phyloP scores from a whole-genome alignment of 345 rosid species.

The Aurinia saxatilis region DNA sequence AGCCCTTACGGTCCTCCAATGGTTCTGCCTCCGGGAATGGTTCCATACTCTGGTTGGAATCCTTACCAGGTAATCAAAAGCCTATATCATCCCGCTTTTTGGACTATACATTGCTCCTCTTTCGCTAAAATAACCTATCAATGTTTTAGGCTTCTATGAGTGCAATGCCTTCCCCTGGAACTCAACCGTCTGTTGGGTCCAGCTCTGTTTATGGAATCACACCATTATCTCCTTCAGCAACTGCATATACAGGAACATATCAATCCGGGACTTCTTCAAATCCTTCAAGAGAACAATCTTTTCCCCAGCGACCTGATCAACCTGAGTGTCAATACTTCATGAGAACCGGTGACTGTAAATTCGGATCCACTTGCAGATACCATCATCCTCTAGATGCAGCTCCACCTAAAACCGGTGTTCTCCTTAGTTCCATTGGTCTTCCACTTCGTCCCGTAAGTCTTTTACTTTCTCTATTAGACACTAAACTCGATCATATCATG shows the following conservation, averaged over 20 bases:
- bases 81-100: background rate
- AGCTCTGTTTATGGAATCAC: constrained; percentile 54
- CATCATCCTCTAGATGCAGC: constrained; percentile 76
- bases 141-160: constrained; percentile 47
- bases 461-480: background rate
- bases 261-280: constrained; percentile 43
- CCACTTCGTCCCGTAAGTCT: constrained; percentile 83
- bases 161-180: constrained; percentile 55
- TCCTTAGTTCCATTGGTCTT: constrained; percentile 74
- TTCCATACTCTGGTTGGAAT: constrained; percentile 68
- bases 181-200: constrained; percentile 55
- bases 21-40: constrained; percentile 66
- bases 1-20: constrained; percentile 59
- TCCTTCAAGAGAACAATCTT: constrained; percentile 49
- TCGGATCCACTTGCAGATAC: constrained; percentile 80
- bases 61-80: constrained; percentile 50
- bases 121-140: background rate
- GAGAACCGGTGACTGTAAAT: constrained; percentile 92
- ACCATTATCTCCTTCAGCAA: constrained; percentile 66
- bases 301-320: constrained; percentile 86
- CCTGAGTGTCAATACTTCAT: constrained; percentile 83
- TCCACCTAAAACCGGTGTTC: constrained; percentile 39
- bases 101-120: background rate
- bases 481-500: background rate
- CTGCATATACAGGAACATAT: constrained; percentile 58